Percentiles rank a stretch among this genome's conserved stretches.
phyloP scores from a whole-genome alignment of 2,329 filamentous ascomycete species.

The Nigrograna mackinnonii region DNA sequence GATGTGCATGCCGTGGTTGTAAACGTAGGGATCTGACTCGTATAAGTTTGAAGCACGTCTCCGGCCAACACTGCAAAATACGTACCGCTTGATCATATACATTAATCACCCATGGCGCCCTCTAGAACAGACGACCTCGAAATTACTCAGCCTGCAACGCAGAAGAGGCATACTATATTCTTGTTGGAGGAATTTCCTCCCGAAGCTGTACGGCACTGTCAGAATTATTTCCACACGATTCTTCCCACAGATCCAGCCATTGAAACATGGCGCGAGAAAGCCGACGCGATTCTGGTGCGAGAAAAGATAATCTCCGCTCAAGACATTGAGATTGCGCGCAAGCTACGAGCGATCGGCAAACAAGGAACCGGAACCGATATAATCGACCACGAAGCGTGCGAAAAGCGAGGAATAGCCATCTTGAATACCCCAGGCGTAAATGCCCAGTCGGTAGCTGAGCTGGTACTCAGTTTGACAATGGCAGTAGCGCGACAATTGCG shows the following conservation, averaged over 20 bases:
- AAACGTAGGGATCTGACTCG: too few species aligned
- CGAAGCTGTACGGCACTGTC: background rate
- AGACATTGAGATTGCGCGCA: background rate
- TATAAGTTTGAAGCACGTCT: too few species aligned
- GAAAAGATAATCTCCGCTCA: slow-evolving; percentile 1
- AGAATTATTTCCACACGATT: slow-evolving; percentile 1
- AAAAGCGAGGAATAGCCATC: background rate
- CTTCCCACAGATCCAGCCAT: background rate
- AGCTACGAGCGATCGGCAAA: background rate
- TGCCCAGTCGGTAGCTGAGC: slow-evolving; percentile 1
- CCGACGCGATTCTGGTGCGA: slow-evolving; percentile 1
- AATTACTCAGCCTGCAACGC: too few species aligned
- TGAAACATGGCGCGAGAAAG: background rate
- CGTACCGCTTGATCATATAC: too few species aligned
- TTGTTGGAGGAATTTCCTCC: slow-evolving; percentile 1
- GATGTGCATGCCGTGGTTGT: too few species aligned
- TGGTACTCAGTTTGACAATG: background rate
- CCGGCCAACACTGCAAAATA: too few species aligned
- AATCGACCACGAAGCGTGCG: slow-evolving; percentile 2
- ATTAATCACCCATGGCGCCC: too few species aligned
- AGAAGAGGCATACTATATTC: slow-evolving; percentile 1
- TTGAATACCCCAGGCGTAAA: slow-evolving; percentile 1
- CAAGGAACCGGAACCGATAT: slow-evolving; percentile 2
- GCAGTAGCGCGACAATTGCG: slow-evolving; percentile 1
- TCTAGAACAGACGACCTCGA: too few species aligned